These are phyloP conservation scores for Sporothrix dimorphospora DNA, from an alignment of 2,329 filamentous ascomycete species.

Conservation along the genomic window DNA sequence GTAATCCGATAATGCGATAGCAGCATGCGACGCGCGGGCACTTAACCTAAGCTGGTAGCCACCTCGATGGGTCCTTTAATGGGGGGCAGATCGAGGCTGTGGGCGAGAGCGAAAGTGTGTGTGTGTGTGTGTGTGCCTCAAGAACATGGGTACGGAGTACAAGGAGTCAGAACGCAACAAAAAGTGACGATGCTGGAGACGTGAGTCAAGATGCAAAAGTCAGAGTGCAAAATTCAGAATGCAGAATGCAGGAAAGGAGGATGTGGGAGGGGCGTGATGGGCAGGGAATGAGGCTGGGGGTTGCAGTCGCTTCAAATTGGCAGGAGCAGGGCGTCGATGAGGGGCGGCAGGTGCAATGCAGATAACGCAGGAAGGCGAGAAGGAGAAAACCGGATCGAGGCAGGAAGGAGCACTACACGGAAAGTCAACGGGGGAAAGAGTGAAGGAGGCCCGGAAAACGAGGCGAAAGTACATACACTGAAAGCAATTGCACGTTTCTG, in stretches of 20 bases:
- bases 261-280: neutral
- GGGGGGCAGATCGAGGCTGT: slow-evolving; percentile 20
- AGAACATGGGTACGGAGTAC: neutral
- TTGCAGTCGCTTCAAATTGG: slow-evolving; percentile 17
- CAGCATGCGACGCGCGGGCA: slow-evolving; percentile 22
- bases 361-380: slow-evolving; percentile 16
- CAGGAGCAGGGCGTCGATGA: slow-evolving; percentile 2
- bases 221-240: neutral
- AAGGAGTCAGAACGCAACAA: neutral
- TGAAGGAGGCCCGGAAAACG: neutral
- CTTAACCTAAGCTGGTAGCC: slow-evolving; percentile 18
- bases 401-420: slow-evolving; percentile 4
- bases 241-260: neutral
- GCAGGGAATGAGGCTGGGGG: slow-evolving; percentile 14
- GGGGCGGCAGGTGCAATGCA: slow-evolving; percentile 13
- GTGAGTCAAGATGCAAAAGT: slow-evolving; percentile 19
- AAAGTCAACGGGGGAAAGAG: neutral
- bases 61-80: slow-evolving; percentile 9
- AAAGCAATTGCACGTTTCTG: neutral
- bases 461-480: neutral
- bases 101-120: neutral
- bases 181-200: slow-evolving; percentile 11
- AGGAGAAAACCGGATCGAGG: neutral
- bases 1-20: slow-evolving; percentile 23
- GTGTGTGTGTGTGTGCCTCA: neutral